Evolutionary conservation across 495 filamentous ascomycete species (phyloP).

Genomic region (Chaetomidium leptoderma): DNA sequence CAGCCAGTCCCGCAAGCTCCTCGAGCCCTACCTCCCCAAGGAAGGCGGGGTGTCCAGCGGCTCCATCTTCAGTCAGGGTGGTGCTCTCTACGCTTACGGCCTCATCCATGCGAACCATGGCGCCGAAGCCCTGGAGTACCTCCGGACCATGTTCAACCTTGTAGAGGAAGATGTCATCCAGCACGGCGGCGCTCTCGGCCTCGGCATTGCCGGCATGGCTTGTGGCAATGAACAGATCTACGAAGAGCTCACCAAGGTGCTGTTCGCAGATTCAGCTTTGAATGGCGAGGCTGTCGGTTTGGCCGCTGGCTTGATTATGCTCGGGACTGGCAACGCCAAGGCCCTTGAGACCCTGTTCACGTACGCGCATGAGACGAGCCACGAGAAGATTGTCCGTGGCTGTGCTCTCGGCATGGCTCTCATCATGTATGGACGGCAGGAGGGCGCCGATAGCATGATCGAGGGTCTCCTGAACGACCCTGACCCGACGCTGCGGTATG

Average conservation of each 20-base stretch:
- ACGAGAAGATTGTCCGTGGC: conserved; percentile 98
- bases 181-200: conserved; percentile 89
- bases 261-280: conserved; percentile 89
- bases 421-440: conserved; percentile 96
- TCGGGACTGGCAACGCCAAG: conserved; percentile 88
- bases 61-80: conserved; percentile 92
- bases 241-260: conserved; percentile 78
- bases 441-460: conserved; percentile 89
- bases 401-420: conserved; percentile 94
- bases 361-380: conserved; percentile 95
- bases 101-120: conserved; percentile 98
- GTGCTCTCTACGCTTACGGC: conserved; percentile 90
- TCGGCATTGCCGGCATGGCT: conserved; percentile 97
- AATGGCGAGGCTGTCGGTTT: conserved; percentile 96
- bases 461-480: conserved; percentile 90
- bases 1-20: conserved; percentile 82
- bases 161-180: conserved; percentile 93
- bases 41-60: conserved; percentile 62
- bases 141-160: conserved; percentile 78
- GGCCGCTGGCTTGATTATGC: conserved; percentile 94
- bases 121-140: conserved; percentile 82
- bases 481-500: conserved; percentile 89
- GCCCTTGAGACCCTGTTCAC: conserved; percentile 92
- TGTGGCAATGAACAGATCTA: conserved; percentile 87
- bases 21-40: conserved; percentile 90